Conservation (phyloP, 176 grass and related monocot species). For the Juncus inflexus region DNA sequence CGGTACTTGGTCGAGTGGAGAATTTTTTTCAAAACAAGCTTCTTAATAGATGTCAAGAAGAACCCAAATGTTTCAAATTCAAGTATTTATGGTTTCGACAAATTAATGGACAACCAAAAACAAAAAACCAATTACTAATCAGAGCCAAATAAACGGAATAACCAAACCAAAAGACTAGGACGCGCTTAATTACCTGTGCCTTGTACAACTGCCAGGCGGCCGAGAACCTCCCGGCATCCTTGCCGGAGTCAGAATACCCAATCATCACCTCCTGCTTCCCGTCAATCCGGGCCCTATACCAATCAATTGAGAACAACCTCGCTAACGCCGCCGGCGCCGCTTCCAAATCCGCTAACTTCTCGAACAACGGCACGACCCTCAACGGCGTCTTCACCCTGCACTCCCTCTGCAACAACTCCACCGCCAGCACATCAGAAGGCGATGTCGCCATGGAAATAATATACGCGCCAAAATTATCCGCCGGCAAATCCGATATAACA, state of each 20-base stretch:
- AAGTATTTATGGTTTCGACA: too few relatives aligned
- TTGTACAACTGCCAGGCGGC: constrained; percentile 93
- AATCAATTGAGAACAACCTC: constrained; percentile 67
- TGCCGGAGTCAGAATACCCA: constrained; percentile 93
- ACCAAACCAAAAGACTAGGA: too few relatives aligned
- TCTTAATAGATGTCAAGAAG: too few relatives aligned
- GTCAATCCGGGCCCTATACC: constrained; percentile 83
- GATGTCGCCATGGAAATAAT: constrained; percentile 95
- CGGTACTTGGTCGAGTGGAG: too few relatives aligned
- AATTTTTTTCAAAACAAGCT: too few relatives aligned
- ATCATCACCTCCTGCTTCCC: constrained; percentile 99
- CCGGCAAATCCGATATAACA: constrained; percentile 83
- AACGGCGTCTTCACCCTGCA: constrained; percentile 79
- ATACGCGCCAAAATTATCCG: constrained; percentile 91
- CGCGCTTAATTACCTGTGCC: constrained; percentile 33
- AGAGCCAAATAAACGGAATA: too few relatives aligned
- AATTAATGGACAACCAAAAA: too few relatives aligned
- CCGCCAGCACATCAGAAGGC: constrained; percentile 90
- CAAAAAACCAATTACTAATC: too few relatives aligned
- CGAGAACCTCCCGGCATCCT: constrained; percentile 88
- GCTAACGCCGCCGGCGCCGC: constrained; percentile 71
- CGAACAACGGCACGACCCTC: constrained; percentile 86
- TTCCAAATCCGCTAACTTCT: constrained; percentile 85
- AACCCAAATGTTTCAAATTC: too few relatives aligned
- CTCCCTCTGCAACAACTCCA: constrained; percentile 85